phyloP scores from a whole-genome alignment of 306 rosid genomes.

The Lathyrus tuberosus region DNA sequence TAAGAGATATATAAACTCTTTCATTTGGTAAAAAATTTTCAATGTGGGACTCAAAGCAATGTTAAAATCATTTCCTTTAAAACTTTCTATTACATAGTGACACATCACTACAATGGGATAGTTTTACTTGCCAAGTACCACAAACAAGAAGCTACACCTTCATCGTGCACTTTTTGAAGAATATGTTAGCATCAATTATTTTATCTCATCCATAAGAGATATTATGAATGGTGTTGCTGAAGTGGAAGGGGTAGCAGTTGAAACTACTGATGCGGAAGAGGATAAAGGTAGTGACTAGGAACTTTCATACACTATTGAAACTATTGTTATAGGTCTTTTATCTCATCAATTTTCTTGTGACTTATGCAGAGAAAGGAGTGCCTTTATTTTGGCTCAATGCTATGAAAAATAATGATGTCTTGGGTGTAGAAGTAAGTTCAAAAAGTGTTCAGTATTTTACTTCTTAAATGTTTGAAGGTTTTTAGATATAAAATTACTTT shows the following conservation, averaged over 20 bases:
- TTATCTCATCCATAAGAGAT: no score
- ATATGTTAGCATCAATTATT: no score
- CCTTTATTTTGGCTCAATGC: constrained; percentile 85
- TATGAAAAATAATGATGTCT: constrained; percentile 75
- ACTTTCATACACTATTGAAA: no score
- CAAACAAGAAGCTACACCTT: no score
- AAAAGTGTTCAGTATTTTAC: background rate
- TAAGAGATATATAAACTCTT: no score
- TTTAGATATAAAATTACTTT: background rate
- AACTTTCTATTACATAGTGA: no score
- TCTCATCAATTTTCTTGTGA: background rate
- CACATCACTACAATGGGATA: no score
- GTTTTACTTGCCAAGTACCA: no score
- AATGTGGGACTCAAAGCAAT: no score
- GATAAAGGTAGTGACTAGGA: constrained; percentile 46
- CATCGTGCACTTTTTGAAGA: no score
- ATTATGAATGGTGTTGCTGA: constrained; percentile 71
- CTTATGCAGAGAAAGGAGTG: constrained; percentile 69
- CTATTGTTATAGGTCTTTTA: background rate
- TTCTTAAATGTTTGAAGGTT: background rate
- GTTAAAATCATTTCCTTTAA: no score
- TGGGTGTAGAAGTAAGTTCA: constrained; percentile 68
- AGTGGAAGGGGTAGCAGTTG: constrained; percentile 59
- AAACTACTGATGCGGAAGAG: constrained; percentile 49
- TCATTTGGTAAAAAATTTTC: no score